Evolutionary conservation across 2,329 filamentous ascomycete species (phyloP), one percentile per base, ranked within the genome.

Genomic region (Paecilomyces fulvus): DNA sequence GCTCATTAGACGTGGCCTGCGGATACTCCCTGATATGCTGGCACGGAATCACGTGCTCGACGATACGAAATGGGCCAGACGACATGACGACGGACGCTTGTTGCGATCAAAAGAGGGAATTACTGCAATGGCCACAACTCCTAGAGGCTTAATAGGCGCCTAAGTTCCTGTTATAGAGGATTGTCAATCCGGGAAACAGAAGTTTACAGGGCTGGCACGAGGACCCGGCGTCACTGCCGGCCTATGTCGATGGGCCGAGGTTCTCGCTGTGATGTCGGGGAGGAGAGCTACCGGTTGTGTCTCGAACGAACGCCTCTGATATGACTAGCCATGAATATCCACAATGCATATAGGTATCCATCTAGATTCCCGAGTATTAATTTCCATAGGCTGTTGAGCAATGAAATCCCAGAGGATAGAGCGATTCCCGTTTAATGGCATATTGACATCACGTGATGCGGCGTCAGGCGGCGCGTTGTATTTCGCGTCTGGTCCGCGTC

Each of bases 1-100:
- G 88, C 11, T 82, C 82, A 56, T 81, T 79, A 2, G 85, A 80
- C 2, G 88, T 90, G 11, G 88, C 88, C 55, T 83, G 82, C 6
- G 88, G 80, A 68, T 90, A 95, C 68, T 95, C 89, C 60, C 92
- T 82, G 60, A 96, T 87, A 72, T 96, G 88, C 61, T 90, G 83
- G 62, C 83, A 84, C 55, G 84, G 81, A 62, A 95, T 72, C 49
- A 80, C 77, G 75, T 96, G 91, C 70, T 94, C 87, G 61, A 83
- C 81, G 64, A 95, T 76, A 61, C 81, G 75, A 57, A 75, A 75
- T 12, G 69, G 65, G 6, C 66, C 63, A n/a, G 74, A 89, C 63
- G 50, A 74, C 67, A 54, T 70, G 65, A 51, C 70, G 71, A 28
- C 30, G 4, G 20, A 9, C n/a, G 10, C 30, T 25, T 7, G 49